Evolutionary conservation across 202 grass and related monocot genomes (phyloP).

Genomic region (Zoysia matrella): DNA sequence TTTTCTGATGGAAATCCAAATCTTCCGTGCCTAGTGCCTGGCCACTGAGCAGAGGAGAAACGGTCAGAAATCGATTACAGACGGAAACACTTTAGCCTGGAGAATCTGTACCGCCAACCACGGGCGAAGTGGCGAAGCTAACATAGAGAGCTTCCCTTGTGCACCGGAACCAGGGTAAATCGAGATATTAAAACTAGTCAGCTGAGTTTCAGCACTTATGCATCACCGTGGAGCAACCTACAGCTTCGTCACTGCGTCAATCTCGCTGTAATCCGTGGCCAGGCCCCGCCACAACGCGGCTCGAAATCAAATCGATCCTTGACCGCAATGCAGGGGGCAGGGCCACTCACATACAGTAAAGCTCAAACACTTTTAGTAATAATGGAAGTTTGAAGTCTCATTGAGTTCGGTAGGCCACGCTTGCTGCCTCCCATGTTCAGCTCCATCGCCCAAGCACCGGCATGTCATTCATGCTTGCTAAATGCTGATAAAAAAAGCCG

Average conservation of each 20-base stretch:
- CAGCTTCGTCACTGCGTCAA: neutral
- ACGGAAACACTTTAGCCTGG: neutral
- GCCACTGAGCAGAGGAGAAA: neutral
- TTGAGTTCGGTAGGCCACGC: slow-evolving; percentile 26
- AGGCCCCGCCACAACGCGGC: slow-evolving; percentile 20
- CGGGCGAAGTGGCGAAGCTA: no score
- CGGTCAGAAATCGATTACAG: neutral
- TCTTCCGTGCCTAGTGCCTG: neutral
- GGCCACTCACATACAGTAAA: no score
- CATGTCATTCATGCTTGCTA: neutral
- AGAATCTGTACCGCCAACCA: slow-evolving; percentile 34
- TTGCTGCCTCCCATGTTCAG: slow-evolving; percentile 17
- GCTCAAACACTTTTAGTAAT: neutral
- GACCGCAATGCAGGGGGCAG: neutral
- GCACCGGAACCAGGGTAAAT: no score
- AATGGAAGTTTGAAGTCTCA: neutral
- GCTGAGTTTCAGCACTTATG: no score
- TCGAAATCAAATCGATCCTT: slow-evolving; percentile 26
- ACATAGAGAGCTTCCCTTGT: no score
- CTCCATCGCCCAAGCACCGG: neutral
- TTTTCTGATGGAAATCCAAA: slow-evolving; percentile 22
- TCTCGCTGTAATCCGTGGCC: slow-evolving; percentile 39
- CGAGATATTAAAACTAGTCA: no score
- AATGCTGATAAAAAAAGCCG: slow-evolving; percentile 28
- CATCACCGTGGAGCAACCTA: no score